Evolutionary conservation across 371 early-diverging fungal species (phyloP).

Genomic region (Haplosporangium sp.): DNA sequence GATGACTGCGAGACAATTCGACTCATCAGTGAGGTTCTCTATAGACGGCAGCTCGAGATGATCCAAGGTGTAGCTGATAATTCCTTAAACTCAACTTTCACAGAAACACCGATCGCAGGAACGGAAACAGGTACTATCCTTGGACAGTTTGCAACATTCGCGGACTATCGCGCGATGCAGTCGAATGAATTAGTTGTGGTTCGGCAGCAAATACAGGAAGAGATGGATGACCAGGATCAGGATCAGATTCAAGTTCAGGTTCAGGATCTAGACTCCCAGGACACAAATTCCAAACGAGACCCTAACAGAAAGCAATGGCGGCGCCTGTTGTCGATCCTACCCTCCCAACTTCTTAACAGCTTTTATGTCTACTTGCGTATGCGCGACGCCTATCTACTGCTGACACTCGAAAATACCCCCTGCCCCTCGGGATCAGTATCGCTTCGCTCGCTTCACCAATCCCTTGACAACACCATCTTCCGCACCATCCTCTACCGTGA

Average conservation of each 20-base stretch:
- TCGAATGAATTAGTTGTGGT: conserved; percentile 38
- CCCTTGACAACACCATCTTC: conserved; percentile 58
- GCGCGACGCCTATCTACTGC: conserved; percentile 37
- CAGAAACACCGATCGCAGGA: background rate
- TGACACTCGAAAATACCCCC: conserved; percentile 8
- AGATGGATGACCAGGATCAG: conserved; percentile 9
- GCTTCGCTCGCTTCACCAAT: background rate
- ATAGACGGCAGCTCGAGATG: conserved; percentile 18
- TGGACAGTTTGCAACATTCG: conserved; percentile 19
- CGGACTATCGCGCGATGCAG: conserved; percentile 50
- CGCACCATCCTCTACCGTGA: conserved; percentile 70
- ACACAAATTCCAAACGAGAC: background rate
- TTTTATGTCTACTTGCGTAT: conserved; percentile 43
- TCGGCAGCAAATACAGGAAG: conserved; percentile 21
- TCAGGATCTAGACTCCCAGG: too few species aligned
- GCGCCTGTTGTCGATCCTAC: conserved; percentile 21
- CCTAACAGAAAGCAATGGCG: conserved; percentile 16
- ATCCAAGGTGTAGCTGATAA: background rate
- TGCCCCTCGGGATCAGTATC: background rate
- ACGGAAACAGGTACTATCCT: background rate
- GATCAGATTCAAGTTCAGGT: too few species aligned
- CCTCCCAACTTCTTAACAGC: conserved; percentile 26
- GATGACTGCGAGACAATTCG: conserved; percentile 49
- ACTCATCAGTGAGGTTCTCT: conserved; percentile 30
- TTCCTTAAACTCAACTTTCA: background rate